These are phyloP conservation scores for Peronospora farinosa DNA, from an alignment of 352 stramenopile genomes.

Conservation along the genomic window DNA sequence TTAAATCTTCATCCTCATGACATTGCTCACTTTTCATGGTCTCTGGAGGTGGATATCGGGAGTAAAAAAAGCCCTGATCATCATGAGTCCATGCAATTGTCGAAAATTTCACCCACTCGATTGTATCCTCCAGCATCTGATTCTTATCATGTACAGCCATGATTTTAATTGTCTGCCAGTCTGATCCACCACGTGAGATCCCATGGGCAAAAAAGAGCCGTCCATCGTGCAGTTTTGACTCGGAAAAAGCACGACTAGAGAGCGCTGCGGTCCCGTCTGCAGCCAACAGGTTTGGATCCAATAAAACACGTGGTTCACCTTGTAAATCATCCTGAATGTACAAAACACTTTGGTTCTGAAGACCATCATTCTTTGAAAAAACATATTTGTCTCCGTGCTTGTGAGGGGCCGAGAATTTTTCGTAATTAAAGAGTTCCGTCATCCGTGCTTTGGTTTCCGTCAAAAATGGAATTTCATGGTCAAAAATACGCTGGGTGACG, in stretches of 20 bases:
- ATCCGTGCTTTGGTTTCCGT: constrained; percentile 67
- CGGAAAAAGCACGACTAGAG: constrained; percentile 56
- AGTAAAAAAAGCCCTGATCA: constrained; percentile 85
- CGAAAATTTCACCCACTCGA: constrained; percentile 88
- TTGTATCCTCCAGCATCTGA: constrained; percentile 64
- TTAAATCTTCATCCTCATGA: constrained; percentile 34
- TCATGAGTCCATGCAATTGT: constrained; percentile 78
- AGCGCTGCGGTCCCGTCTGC: constrained; percentile 72
- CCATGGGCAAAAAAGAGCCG: constrained; percentile 82
- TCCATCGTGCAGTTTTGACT: constrained; percentile 51
- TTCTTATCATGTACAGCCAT: constrained; percentile 64
- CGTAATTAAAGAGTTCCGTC: constrained; percentile 85
- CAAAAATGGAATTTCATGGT: constrained; percentile 56
- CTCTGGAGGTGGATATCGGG: constrained; percentile 61
- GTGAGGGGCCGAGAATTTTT: constrained; percentile 75
- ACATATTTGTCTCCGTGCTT: constrained; percentile 79
- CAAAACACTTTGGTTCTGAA: constrained; percentile 85
- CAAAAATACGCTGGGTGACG: constrained; percentile 58
- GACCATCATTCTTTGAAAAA: constrained; percentile 82
- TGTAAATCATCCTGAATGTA: constrained; percentile 80
- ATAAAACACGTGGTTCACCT: constrained; percentile 55
- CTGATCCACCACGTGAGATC: constrained; percentile 73
- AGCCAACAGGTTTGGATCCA: constrained; percentile 80
- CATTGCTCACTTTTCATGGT: constrained; percentile 47
- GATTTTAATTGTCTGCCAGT: constrained; percentile 86